phyloP scores from a whole-genome alignment of 345 rosid species.

The Acer saccharum region DNA sequence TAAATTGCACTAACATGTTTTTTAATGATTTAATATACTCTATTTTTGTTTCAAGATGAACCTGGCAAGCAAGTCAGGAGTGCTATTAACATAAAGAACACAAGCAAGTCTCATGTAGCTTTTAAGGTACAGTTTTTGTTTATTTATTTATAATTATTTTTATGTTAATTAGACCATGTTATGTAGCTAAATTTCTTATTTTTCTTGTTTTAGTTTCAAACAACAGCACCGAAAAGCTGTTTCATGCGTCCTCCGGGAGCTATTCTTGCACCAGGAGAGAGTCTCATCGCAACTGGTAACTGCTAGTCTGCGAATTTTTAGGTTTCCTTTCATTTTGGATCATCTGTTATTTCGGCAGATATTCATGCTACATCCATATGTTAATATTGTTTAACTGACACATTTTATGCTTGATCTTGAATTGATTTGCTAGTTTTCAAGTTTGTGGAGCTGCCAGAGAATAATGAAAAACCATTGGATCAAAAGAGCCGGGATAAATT shows the following conservation, averaged over 20 bases:
- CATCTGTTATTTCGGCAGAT: not conserved
- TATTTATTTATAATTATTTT: not conserved
- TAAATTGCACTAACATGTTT: not conserved
- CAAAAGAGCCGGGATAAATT: constrained; percentile 90
- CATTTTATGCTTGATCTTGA: constrained; percentile 17
- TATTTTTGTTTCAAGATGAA: constrained; percentile 63
- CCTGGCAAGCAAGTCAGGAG: constrained; percentile 98
- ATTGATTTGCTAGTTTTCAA: constrained; percentile 66
- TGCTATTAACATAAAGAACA: constrained; percentile 90
- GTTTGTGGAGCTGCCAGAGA: constrained; percentile 94
- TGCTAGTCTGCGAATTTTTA: not conserved
- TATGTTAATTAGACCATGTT: not conserved
- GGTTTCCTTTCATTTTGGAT: constrained; percentile 9
- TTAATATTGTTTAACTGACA: not conserved
- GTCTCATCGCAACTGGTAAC: constrained; percentile 85
- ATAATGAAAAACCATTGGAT: constrained; percentile 89
- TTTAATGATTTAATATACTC: not conserved
- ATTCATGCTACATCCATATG: not conserved
- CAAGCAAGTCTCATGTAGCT: constrained; percentile 88
- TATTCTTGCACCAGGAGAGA: constrained; percentile 91
- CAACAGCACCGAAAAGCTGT: constrained; percentile 98
- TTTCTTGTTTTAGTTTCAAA: constrained; percentile 73
- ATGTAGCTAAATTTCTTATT: constrained; percentile 1
- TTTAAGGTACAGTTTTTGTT: constrained; percentile 62
- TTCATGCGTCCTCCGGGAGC: constrained; percentile 99